Evolutionary conservation across 306 rosid species (phyloP).

Genomic region (Alnus glutinosa): DNA sequence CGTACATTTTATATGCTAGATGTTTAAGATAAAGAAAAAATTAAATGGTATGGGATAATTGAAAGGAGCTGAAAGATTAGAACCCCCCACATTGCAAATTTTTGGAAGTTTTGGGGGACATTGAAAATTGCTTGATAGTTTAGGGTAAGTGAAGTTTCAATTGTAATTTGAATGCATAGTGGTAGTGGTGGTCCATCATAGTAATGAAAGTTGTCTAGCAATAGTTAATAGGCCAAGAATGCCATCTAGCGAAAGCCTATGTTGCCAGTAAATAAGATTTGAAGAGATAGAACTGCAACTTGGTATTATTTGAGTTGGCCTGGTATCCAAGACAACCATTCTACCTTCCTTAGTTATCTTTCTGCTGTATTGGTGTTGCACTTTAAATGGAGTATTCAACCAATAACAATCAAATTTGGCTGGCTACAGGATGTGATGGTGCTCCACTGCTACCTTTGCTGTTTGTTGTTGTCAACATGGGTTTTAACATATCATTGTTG

Average conservation of each 20-base stretch:
- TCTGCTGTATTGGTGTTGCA: not conserved
- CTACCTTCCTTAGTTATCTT: not conserved
- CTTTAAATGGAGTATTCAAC: not conserved
- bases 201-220: not conserved
- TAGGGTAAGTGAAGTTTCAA: not conserved
- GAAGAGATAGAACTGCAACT: not conserved
- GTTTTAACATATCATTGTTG: conserved; percentile 69
- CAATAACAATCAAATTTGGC: conserved; percentile 19
- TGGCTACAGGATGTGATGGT: conserved; percentile 50
- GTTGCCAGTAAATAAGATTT: not conserved
- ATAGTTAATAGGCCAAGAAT: not conserved
- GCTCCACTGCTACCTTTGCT: conserved; percentile 54
- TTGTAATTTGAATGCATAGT: not conserved
- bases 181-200: not conserved
- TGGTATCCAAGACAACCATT: not conserved
- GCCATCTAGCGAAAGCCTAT: not conserved
- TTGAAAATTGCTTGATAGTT: too few species aligned
- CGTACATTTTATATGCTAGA: too few species aligned
- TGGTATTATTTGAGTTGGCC: not conserved
- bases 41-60: too few species aligned
- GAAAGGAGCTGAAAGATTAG: too few species aligned
- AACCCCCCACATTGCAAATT: too few species aligned
- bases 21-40: too few species aligned
- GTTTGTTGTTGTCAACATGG: conserved; percentile 57
- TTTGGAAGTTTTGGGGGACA: too few species aligned